Conservation (phyloP, 805 yeast genomes). For the Candida jianshihensis region DNA sequence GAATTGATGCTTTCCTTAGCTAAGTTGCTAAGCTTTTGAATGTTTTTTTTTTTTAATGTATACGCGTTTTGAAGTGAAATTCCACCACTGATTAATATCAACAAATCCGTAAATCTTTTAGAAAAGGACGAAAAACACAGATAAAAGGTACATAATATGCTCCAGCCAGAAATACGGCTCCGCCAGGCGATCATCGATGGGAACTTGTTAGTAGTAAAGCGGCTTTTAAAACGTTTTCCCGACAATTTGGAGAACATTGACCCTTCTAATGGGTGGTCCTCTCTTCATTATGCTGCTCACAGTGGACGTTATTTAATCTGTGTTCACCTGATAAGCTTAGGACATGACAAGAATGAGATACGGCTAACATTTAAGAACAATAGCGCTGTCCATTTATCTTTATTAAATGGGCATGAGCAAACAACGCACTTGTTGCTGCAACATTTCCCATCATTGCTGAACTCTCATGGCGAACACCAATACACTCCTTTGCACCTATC, state of each 20-base stretch:
- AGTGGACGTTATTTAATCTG: slow-evolving; percentile 68
- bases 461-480: slow-evolving; percentile 39
- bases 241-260: slow-evolving; percentile 63
- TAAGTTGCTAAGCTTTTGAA: too few species aligned
- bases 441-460: slow-evolving; percentile 50
- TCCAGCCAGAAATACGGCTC: slow-evolving; percentile 58
- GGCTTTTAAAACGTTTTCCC: slow-evolving; percentile 63
- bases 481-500: slow-evolving; percentile 68
- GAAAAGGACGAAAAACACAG: too few species aligned
- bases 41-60: too few species aligned
- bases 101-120: too few species aligned
- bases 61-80: not conserved
- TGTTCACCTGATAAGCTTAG: slow-evolving; percentile 46
- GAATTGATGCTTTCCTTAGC: too few species aligned
- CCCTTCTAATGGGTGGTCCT: slow-evolving; percentile 72
- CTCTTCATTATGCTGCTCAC: slow-evolving; percentile 73
- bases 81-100: too few species aligned
- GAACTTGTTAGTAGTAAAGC: slow-evolving; percentile 52
- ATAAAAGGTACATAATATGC: slow-evolving; percentile 29
- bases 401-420: slow-evolving; percentile 57
- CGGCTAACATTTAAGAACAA: slow-evolving; percentile 47
- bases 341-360: slow-evolving; percentile 47
- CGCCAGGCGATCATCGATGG: slow-evolving; percentile 62
- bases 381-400: slow-evolving; percentile 68
- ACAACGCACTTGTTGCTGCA: slow-evolving; percentile 69